phyloP scores from a whole-genome alignment of 352 stramenopile genomes.

The Pythium apleroticum region DNA sequence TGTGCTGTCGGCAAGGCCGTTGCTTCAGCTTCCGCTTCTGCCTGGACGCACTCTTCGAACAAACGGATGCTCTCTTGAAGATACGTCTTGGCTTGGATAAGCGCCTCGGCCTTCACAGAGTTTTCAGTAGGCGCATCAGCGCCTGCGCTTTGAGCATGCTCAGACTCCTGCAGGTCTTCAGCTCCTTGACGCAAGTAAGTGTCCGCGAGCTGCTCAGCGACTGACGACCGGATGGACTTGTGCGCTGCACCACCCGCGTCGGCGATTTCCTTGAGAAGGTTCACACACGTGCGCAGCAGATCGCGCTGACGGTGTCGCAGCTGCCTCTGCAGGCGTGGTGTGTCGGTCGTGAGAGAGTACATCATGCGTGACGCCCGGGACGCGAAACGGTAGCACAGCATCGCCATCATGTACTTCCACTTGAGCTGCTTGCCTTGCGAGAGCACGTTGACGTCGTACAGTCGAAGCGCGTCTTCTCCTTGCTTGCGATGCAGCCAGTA shows the following conservation, averaged over 20 bases:
- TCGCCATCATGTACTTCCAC: slow-evolving; percentile 92
- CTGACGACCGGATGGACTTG: slow-evolving; percentile 75
- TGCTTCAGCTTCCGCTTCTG: slow-evolving; percentile 14
- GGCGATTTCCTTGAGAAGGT: slow-evolving; percentile 69
- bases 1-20: slow-evolving; percentile 18
- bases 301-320: slow-evolving; percentile 75
- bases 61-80: slow-evolving; percentile 65
- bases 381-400: slow-evolving; percentile 87
- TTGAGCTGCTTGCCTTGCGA: slow-evolving; percentile 84
- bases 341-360: slow-evolving; percentile 54
- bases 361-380: slow-evolving; percentile 65
- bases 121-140: not conserved
- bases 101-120: slow-evolving; percentile 10
- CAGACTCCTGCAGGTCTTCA: slow-evolving; percentile 11
- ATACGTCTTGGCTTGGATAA: slow-evolving; percentile 60
- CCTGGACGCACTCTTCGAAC: slow-evolving; percentile 68
- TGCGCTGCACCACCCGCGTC: slow-evolving; percentile 57
- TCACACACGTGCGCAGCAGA: slow-evolving; percentile 73
- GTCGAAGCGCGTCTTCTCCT: slow-evolving; percentile 71
- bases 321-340: slow-evolving; percentile 56
- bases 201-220: slow-evolving; percentile 80
- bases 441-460: slow-evolving; percentile 84
- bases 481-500: slow-evolving; percentile 85
- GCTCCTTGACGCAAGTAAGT: slow-evolving; percentile 65
- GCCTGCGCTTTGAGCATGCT: slow-evolving; percentile 18